These are phyloP conservation scores for Russula sp. DNA, from an alignment of 768 basidiomycete species.

Conservation along the genomic window DNA sequence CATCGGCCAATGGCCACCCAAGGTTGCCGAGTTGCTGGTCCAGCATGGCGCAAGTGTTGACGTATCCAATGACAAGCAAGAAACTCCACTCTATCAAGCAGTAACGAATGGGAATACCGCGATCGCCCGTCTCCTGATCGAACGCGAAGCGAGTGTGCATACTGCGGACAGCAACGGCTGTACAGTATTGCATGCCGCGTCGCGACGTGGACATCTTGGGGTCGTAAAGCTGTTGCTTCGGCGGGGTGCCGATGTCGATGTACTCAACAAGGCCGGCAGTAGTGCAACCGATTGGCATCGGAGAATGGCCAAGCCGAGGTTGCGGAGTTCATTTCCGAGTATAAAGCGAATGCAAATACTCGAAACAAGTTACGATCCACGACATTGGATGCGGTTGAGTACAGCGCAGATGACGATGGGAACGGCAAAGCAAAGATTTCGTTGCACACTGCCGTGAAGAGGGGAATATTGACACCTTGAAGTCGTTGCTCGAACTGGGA, in stretches of 20 bases:
- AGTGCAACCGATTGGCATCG: not conserved
- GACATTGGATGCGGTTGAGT: not conserved
- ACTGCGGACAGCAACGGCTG: not conserved
- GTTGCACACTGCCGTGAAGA: slow-evolving; percentile 7
- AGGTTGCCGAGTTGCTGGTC: not conserved
- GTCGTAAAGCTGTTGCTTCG: not conserved
- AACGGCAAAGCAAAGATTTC: not conserved
- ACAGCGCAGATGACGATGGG: not conserved
- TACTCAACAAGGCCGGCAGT: not conserved
- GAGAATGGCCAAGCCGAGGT: not conserved
- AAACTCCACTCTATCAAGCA: not conserved
- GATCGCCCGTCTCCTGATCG: not conserved
- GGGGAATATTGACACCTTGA: not conserved
- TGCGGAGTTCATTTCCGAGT: not conserved
- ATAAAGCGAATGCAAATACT: not conserved
- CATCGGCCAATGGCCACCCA: not conserved
- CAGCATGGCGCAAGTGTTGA: not conserved
- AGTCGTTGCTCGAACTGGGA: not conserved
- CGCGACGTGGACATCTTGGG: not conserved
- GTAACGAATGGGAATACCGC: not conserved
- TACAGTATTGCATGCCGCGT: slow-evolving; percentile 2
- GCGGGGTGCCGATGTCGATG: not conserved
- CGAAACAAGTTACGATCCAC: not conserved
- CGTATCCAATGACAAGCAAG: not conserved
- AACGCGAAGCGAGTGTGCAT: slow-evolving; percentile 4